A percentile compares a stretch with the other conserved stretches of the same genome.
Conservation (phyloP, 1,284 basidiomycete species). For the Ceratobasidium sp. region DNA sequence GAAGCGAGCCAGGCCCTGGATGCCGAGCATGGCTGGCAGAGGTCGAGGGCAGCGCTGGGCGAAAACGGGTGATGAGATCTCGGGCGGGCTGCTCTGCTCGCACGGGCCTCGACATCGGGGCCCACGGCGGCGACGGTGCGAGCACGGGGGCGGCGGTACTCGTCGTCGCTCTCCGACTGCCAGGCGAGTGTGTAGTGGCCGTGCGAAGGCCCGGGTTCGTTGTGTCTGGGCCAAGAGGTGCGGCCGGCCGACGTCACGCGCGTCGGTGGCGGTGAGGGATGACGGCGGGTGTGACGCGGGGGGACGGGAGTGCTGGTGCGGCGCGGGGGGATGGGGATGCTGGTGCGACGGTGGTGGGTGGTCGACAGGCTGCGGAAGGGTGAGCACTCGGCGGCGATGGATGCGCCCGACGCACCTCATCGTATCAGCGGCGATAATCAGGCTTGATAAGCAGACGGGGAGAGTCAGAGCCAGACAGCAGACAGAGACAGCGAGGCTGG, state of each 20-base stretch:
- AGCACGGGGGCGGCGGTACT: conserved; percentile 14
- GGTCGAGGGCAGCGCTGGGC: conserved; percentile 18
- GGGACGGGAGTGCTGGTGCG: conserved; percentile 9
- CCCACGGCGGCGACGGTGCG: background rate
- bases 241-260: conserved; percentile 7
- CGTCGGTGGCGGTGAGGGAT: conserved; percentile 22
- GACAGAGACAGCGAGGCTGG: no score
- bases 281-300: conserved; percentile 9
- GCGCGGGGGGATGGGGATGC: background rate
- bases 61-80: background rate
- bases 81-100: background rate
- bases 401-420: conserved; percentile 2
- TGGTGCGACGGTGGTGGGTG: conserved; percentile 3
- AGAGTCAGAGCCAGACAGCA: background rate
- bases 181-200: conserved; percentile 15
- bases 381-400: background rate
- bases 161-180: conserved; percentile 19
- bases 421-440: no score
- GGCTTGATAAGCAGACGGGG: background rate
- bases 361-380: background rate
- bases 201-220: background rate
- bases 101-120: conserved; percentile 7
- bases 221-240: background rate
- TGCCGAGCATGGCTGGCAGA: background rate
- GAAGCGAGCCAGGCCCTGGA: background rate